Evolutionary conservation across 495 filamentous ascomycete genomes (phyloP), one percentile per base, ranked within the genome.

Genomic region (Mycothermus thermophilus): DNA sequence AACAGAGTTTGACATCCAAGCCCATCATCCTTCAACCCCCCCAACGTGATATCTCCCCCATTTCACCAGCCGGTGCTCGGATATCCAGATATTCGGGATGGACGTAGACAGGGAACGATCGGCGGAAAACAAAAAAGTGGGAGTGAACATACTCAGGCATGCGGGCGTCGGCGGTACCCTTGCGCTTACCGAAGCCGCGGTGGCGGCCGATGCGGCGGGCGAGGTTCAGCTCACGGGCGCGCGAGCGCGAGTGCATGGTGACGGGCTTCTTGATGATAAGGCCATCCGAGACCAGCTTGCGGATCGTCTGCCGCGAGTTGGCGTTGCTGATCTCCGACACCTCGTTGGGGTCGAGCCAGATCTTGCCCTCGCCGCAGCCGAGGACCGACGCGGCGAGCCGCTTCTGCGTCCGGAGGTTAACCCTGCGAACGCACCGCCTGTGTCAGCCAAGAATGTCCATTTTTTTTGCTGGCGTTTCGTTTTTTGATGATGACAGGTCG

Each of bases 311-410:
- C 60, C 90, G 92, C 53, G 87, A 95, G 81, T 96, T 96, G 80
- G 90, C 90, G 72, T 96, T 99, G 69, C 81, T 86, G 74, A 99
- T 96, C 66, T 99, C 90, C 75, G 69, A 88, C 66, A 88, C 77
- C 74, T 99, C 90, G 67, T 92, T 96, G 64, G 90, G 90, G 72
- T 99, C 90, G 62, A 99, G 86, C 90, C 90, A 99, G 72, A 99
- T 90, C 80, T 96, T 96, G 75, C 87, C 80, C 79, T 96, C 80
- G 64, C 90, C 90, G 74, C 83, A 90, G 72, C 85, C 86, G 62
- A 88, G 79, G 58, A 97, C 90, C 64, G 87, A 83, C 59, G 90
- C 84, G 59, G 90, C 92, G 55, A 97, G 88, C 69, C 92, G 88
- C 79, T 99, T 99, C 76, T 99, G 90, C 57, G 90, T 97, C 64